phyloP scores from a whole-genome alignment of 805 yeast species.

The Metschnikowia dekortorum region DNA sequence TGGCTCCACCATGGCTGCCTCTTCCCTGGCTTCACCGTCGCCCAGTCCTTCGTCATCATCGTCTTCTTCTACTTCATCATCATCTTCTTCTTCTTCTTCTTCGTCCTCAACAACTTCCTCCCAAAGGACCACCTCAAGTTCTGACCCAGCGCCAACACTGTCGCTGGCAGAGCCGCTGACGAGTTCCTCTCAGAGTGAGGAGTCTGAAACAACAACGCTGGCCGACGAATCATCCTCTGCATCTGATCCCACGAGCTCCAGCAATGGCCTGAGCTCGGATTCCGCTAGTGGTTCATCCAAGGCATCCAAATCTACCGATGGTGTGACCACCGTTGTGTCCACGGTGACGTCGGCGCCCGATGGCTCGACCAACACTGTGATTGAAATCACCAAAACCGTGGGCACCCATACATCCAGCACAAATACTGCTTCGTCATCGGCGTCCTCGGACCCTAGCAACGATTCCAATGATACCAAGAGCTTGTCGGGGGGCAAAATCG shows the following conservation, averaged over 20 bases:
- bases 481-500: constrained; percentile 38
- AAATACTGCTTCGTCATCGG: constrained; percentile 5
- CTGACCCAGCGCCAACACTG: not conserved
- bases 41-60: constrained; percentile 12
- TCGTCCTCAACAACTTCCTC: constrained; percentile 12
- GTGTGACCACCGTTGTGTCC: constrained; percentile 19
- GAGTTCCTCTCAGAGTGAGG: not conserved
- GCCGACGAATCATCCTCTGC: not conserved
- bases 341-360: constrained; percentile 15
- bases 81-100: not conserved
- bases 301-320: constrained; percentile 6
- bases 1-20: constrained; percentile 12
- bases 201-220: not conserved
- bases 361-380: constrained; percentile 14
- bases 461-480: constrained; percentile 7
- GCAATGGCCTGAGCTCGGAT: not conserved
- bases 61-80: constrained; percentile 6
- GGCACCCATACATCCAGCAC: constrained; percentile 5
- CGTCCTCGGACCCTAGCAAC: constrained; percentile 6
- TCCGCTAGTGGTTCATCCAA: not conserved
- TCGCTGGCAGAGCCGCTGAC: not conserved
- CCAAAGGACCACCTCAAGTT: not conserved
- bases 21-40: constrained; percentile 13
- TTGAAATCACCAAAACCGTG: constrained; percentile 22
- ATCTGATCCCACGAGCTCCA: not conserved